Evolutionary conservation across 768 basidiomycete species (phyloP), one percentile per base, ranked within the genome.

Genomic region (Artomyces pyxidatus): DNA sequence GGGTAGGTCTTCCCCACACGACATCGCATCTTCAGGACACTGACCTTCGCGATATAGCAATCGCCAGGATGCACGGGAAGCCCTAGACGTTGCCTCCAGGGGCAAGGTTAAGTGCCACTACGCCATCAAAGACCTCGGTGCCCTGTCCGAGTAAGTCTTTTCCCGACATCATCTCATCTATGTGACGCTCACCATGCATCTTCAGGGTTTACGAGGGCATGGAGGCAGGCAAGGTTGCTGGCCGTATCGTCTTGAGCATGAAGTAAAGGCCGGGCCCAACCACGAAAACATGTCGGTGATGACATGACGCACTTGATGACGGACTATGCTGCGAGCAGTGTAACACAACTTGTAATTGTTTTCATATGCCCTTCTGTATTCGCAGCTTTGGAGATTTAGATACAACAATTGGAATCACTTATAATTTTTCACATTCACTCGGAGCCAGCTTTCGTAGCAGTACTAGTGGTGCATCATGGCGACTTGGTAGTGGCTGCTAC

Each of bases 21-120:
- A n/a, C n/a, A n/a, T n/a, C n/a, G 27, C 37, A 27, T 35, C 14
- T 61, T 7, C 22, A 6, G 21, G n/a, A 51, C 11, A 55, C 58
- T 60, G 50, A 59, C 44, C 53, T 58, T 35, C 8, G 77, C 74
- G 3, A 75, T 73, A 47, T 70, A 81, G 87, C 1, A 90, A 89
- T 65, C 78, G 86, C 32, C 88, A 91, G 64, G 92, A 94, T 59
- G 81, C 89, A 3, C 63, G 75, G 9, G 91, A 95, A 64, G 86
- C 92, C 0, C 67, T 94, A 38, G 76, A 79, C 2, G 81, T 93
- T 42, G 90, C 88, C 1, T 75, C 81, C 0, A 61, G 69, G 28
- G 88, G 87, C 12, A 76, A 77, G 45, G 84, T 90, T 47, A 84
- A 79, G 61, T 79, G 80, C 50, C 70, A 70, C 55, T 84, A 71